Evolutionary conservation across 768 basidiomycete species (phyloP).

Genomic region (Boletus bicolor): DNA sequence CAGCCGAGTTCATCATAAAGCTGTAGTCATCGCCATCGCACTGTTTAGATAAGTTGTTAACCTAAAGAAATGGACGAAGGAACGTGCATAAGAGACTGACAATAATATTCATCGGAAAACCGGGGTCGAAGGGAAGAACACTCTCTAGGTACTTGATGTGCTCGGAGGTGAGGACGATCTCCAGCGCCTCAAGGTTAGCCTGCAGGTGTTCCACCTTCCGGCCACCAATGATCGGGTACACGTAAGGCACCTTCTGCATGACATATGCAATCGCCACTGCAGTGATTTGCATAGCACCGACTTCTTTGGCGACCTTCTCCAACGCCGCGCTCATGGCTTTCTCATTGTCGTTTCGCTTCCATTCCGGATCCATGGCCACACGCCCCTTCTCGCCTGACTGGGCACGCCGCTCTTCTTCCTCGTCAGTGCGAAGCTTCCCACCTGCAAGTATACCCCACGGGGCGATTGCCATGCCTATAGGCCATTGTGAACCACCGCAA

Average conservation of each 20-base stretch:
- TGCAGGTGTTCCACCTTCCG: constrained; percentile 43
- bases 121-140: constrained; percentile 35
- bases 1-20: constrained; percentile 14
- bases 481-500: not conserved
- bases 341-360: constrained; percentile 37
- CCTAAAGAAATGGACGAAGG: not conserved
- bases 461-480: constrained; percentile 30
- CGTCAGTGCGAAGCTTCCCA: constrained; percentile 32
- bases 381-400: constrained; percentile 41
- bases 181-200: constrained; percentile 43
- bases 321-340: constrained; percentile 34
- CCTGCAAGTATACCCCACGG: constrained; percentile 36
- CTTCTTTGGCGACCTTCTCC: constrained; percentile 38
- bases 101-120: constrained; percentile 36
- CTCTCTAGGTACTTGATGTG: constrained; percentile 41
- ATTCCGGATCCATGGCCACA: constrained; percentile 15
- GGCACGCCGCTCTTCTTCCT: constrained; percentile 27
- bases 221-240: constrained; percentile 43
- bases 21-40: constrained; percentile 27
- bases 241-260: constrained; percentile 44
- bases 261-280: constrained; percentile 44
- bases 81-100: constrained; percentile 23
- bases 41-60: constrained; percentile 5
- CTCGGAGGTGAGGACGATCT: constrained; percentile 35
- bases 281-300: constrained; percentile 35